These are phyloP conservation scores for Senna siamea DNA, from an alignment of 306 rosid species.

Conservation along the genomic window DNA sequence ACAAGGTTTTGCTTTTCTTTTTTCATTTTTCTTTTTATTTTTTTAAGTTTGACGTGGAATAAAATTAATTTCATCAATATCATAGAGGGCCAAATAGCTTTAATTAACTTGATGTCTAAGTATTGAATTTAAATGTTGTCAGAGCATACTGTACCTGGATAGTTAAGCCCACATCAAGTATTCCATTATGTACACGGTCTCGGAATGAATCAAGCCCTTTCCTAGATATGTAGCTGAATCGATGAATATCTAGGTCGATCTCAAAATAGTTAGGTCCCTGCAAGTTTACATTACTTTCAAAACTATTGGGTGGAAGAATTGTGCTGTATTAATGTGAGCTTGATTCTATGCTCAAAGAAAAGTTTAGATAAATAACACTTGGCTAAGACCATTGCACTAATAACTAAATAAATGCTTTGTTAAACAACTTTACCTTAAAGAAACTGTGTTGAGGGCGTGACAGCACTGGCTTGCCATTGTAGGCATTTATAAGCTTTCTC, in stretches of 20 bases:
- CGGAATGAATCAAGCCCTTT: conserved; percentile 87
- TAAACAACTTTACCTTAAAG: conserved; percentile 53
- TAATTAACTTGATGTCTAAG: conserved; percentile 15
- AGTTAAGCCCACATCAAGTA: conserved; percentile 83
- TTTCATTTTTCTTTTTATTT: no score
- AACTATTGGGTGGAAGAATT: background rate
- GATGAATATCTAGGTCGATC: conserved; percentile 92
- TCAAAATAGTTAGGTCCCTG: conserved; percentile 93
- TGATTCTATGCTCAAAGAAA: background rate
- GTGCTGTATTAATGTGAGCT: background rate
- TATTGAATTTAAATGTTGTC: background rate
- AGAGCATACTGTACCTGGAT: conserved; percentile 64
- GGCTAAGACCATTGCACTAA: background rate
- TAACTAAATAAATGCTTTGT: background rate
- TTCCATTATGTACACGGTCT: conserved; percentile 69
- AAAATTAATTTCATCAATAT: background rate
- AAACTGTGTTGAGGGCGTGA: conserved; percentile 93
- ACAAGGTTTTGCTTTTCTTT: no score
- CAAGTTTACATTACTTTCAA: conserved; percentile 6
- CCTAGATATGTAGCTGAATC: conserved; percentile 92
- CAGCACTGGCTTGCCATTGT: conserved; percentile 91
- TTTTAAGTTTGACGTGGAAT: no score
- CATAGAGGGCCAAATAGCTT: background rate
- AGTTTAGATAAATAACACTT: background rate
- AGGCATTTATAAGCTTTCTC: conserved; percentile 72